Conservation (phyloP, 2,329 filamentous ascomycete species). For the Scytalidium sp. region DNA sequence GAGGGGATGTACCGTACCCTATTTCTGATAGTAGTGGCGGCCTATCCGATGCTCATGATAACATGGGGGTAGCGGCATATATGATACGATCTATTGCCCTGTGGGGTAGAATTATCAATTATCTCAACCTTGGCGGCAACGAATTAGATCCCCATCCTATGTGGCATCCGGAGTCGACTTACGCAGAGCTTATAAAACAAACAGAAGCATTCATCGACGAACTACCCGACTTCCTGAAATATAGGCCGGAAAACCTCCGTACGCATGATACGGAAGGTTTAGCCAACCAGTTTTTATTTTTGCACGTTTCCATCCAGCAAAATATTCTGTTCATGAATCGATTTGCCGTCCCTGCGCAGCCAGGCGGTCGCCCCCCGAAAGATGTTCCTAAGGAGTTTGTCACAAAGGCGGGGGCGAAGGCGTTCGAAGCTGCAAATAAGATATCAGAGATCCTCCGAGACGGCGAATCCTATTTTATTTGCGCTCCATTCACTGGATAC, state of each 20-base stretch:
- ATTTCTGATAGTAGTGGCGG: constrained; percentile 62
- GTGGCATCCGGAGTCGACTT: constrained; percentile 80
- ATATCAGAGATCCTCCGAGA: constrained; percentile 84
- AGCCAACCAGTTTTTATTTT: constrained; percentile 87
- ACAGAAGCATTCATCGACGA: constrained; percentile 66
- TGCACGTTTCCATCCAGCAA: constrained; percentile 88
- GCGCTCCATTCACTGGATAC: constrained; percentile 92
- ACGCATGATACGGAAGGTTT: constrained; percentile 80
- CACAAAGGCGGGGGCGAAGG: constrained; percentile 69
- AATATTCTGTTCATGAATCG: constrained; percentile 87
- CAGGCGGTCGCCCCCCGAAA: constrained; percentile 59
- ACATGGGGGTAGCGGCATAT: constrained; percentile 94
- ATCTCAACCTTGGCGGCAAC: constrained; percentile 86
- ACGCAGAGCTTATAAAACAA: constrained; percentile 66
- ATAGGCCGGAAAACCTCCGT: constrained; percentile 78
- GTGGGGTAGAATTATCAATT: constrained; percentile 87
- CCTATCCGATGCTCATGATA: constrained; percentile 65
- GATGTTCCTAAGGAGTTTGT: constrained; percentile 72
- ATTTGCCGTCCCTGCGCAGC: constrained; percentile 66
- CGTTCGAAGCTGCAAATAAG: constrained; percentile 78
- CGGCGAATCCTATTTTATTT: constrained; percentile 73
- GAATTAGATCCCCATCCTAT: constrained; percentile 73
- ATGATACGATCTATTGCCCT: constrained; percentile 81
- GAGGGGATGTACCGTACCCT: constrained; percentile 65
- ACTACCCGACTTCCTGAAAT: constrained; percentile 70